phyloP scores from a whole-genome alignment of 768 basidiomycete genomes.

The Mycena maculata region DNA sequence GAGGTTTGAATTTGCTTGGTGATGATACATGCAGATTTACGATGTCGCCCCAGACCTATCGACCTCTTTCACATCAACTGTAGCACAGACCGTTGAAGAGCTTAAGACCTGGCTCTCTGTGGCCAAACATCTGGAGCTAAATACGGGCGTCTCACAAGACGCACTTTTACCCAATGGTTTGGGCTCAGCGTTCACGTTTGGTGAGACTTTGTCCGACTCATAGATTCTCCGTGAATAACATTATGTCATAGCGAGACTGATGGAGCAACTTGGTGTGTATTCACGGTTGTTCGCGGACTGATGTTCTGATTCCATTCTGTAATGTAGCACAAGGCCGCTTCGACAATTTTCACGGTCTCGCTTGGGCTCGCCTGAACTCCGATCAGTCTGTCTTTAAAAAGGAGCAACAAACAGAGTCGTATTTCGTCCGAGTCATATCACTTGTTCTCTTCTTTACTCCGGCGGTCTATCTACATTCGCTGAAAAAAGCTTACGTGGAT shows the following conservation, averaged over 20 bases:
- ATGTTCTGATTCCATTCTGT: not conserved
- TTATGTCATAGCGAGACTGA: conserved; percentile 15
- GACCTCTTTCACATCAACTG: conserved; percentile 20
- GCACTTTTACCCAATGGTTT: not conserved
- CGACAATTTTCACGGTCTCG: conserved; percentile 46
- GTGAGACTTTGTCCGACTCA: not conserved
- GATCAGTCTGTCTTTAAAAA: conserved; percentile 41
- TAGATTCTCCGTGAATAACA: not conserved
- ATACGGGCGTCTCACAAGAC: not conserved
- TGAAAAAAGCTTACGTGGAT: conserved; percentile 56
- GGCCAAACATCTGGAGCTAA: conserved; percentile 28
- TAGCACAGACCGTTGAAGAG: conserved; percentile 24
- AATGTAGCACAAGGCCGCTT: conserved; percentile 32
- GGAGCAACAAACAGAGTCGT: not conserved
- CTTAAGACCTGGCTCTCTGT: conserved; percentile 39
- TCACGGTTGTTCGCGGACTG: not conserved
- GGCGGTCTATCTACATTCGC: conserved; percentile 37
- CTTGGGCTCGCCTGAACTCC: conserved; percentile 44
- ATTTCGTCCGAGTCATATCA: conserved; percentile 39
- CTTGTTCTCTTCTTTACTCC: conserved; percentile 53
- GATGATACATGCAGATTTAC: not conserved
- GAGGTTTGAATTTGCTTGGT: not conserved
- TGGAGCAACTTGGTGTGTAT: conserved; percentile 24
- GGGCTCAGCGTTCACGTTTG: conserved; percentile 9
- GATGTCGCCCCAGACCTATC: conserved; percentile 13